A percentile compares a stretch with the other conserved stretches of the same genome.
Conservation (phyloP, 2,329 filamentous ascomycete genomes). For the Colletotrichum neosansevieriae region DNA sequence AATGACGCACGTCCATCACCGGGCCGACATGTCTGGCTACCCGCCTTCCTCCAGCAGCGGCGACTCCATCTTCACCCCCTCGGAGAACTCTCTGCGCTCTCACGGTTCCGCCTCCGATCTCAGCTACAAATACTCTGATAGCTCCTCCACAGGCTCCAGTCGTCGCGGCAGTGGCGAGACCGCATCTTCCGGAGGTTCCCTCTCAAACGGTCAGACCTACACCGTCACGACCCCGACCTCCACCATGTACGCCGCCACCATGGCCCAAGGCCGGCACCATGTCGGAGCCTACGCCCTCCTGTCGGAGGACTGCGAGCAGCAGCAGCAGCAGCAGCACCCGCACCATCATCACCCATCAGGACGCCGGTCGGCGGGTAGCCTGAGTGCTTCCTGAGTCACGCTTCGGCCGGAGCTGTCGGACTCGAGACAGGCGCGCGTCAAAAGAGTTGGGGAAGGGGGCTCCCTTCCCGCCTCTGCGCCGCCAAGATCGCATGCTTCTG, state of each 20-base stretch:
- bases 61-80: slow-evolving; percentile 39
- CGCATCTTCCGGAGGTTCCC: slow-evolving; percentile 5
- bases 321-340: slow-evolving; percentile 15
- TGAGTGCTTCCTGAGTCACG: slow-evolving; percentile 22
- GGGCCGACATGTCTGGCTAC: slow-evolving; percentile 27
- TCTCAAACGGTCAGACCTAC: slow-evolving; percentile 38
- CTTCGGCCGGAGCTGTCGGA: slow-evolving; percentile 11
- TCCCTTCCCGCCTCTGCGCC: background rate
- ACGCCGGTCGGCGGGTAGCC: slow-evolving; percentile 12
- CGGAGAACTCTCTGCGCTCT: slow-evolving; percentile 36
- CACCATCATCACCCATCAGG: slow-evolving; percentile 13
- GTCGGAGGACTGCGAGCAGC: slow-evolving; percentile 16
- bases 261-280: slow-evolving; percentile 23
- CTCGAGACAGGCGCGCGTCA: slow-evolving; percentile 1
- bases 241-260: slow-evolving; percentile 27
- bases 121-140: slow-evolving; percentile 40
- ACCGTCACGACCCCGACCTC: slow-evolving; percentile 31
- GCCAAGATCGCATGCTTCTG: slow-evolving; percentile 7
- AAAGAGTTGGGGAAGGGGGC: background rate
- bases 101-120: slow-evolving; percentile 36
- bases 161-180: slow-evolving; percentile 34
- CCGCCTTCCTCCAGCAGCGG: slow-evolving; percentile 27
- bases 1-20: slow-evolving; percentile 28
- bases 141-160: slow-evolving; percentile 3
- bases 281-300: slow-evolving; percentile 21